These are phyloP conservation scores for Karstenula rhodostoma DNA, from an alignment of 2,329 filamentous ascomycete species.

Conservation along the genomic window DNA sequence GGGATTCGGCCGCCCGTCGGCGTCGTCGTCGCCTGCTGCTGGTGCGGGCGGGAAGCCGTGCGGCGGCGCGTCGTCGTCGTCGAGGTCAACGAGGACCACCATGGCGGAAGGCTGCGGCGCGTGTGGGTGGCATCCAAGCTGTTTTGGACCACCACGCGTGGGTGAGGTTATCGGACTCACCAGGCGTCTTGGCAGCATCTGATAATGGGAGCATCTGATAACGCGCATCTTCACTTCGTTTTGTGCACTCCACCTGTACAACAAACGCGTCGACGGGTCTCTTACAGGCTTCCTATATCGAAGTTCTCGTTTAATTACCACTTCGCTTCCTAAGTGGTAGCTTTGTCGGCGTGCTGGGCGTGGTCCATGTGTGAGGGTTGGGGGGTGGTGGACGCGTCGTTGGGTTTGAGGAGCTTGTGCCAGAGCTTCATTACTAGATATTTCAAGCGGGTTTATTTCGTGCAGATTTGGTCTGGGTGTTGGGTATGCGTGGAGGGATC, in stretches of 20 bases:
- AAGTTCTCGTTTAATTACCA: too few relatives aligned
- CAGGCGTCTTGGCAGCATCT: conserved; percentile 17
- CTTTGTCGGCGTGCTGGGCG: neutral
- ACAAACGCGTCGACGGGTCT: neutral
- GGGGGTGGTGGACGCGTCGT: neutral
- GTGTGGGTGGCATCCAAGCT: conserved; percentile 39
- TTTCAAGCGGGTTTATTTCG: neutral
- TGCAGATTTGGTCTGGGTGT: too few relatives aligned
- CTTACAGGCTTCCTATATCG: neutral
- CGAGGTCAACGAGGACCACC: conserved; percentile 56
- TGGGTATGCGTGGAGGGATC: too few relatives aligned
- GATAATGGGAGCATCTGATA: conserved; percentile 5
- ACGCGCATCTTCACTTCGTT: neutral
- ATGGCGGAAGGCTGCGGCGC: conserved; percentile 39
- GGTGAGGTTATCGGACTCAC: conserved; percentile 8
- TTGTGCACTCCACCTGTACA: neutral
- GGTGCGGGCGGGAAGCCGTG: conserved; percentile 29
- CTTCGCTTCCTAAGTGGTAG: too few relatives aligned
- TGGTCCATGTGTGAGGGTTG: neutral
- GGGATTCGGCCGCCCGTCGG: conserved; percentile 52
- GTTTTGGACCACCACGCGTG: conserved; percentile 17
- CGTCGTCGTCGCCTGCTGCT: conserved; percentile 15
- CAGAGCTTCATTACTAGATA: neutral
- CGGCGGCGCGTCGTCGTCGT: conserved; percentile 39
- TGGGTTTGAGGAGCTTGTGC: neutral